phyloP scores from a whole-genome alignment of 768 basidiomycete species.

The Chlorophyllum brunneum region DNA sequence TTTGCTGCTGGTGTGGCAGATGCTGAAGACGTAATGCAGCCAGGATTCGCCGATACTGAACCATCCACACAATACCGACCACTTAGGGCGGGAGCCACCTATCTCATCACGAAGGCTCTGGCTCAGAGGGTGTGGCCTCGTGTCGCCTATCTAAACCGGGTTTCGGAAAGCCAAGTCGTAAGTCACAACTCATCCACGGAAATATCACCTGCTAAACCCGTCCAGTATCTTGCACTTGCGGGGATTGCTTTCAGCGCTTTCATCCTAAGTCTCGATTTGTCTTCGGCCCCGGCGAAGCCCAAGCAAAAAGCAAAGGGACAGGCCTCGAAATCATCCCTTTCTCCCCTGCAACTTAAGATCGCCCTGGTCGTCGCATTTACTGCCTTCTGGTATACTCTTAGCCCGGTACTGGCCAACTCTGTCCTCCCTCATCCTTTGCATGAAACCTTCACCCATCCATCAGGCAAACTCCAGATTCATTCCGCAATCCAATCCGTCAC shows the following conservation, averaged over 20 bases:
- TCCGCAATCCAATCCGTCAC: conserved; percentile 70
- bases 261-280: conserved; percentile 7
- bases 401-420: conserved; percentile 44
- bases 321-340: conserved; percentile 10
- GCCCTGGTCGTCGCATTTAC: conserved; percentile 26
- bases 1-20: neutral
- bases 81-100: conserved; percentile 22
- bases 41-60: neutral
- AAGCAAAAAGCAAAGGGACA: conserved; percentile 19
- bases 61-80: conserved; percentile 15
- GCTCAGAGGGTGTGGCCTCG: conserved; percentile 28
- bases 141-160: conserved; percentile 20
- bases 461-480: conserved; percentile 58
- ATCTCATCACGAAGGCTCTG: conserved; percentile 22
- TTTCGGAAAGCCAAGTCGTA: conserved; percentile 38
- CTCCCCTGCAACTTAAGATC: conserved; percentile 22
- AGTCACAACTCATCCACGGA: conserved; percentile 15
- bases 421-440: conserved; percentile 52
- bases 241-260: conserved; percentile 9
- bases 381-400: conserved; percentile 31
- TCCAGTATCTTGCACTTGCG: conserved; percentile 37
- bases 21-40: conserved; percentile 3
- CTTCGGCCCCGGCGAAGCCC: conserved; percentile 8
- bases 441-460: conserved; percentile 47
- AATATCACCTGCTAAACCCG: conserved; percentile 14